Base-by-base conservation (phyloP, 2,329 filamentous ascomycete genomes). In the Epichloe sibirici region DNA sequence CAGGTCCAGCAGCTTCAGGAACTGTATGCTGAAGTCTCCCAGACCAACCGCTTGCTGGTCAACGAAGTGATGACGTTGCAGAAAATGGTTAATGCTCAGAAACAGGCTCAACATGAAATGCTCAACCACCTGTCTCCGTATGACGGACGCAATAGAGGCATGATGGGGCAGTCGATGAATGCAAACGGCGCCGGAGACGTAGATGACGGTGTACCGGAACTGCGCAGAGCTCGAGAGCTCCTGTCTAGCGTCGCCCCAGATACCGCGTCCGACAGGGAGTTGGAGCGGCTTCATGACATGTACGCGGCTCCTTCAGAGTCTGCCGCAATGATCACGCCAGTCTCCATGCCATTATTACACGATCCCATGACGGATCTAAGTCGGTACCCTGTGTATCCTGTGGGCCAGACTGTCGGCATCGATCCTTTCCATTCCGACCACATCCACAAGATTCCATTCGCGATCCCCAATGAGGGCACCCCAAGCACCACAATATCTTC, bases 341-440 rank as follows among this genome's bases (percentile, higher is more conserved):
- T 67, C 28, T 65, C 67, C 28, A 71, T 78, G 62, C 68, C 71
- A 25, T 67, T 77, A 63, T 63, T 79, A 59, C 70, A 77, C 55
- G 77, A 81, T 55, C 72, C 76, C 40, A 71, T 81, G 59, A 76
- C 69, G 58, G 78, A 82, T 55, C 74, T 79, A 46, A 68, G 62
- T 54, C 71, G 78, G 45, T 78, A 81, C 57, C 79, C 94, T 51
- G 90, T 96, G 9, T 97, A 96, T 65, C 90, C 91, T 0, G 89
- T 95, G 15, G 90, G 90, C 17, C 83, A 90, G 58, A 93, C 85
- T 0, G 88, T 94, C 58, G 90, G 90, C 51, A 96, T 96, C 58
- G 90, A 96, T 64, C 90, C 91, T 1, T 93, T 95, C 77, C 90
- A 91, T 64, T 86, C 88, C 60, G 90, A 96, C 61, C 90, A 96